phyloP scores from a whole-genome alignment of 2,329 filamentous ascomycete species.

The Fusarium agapanthi region DNA sequence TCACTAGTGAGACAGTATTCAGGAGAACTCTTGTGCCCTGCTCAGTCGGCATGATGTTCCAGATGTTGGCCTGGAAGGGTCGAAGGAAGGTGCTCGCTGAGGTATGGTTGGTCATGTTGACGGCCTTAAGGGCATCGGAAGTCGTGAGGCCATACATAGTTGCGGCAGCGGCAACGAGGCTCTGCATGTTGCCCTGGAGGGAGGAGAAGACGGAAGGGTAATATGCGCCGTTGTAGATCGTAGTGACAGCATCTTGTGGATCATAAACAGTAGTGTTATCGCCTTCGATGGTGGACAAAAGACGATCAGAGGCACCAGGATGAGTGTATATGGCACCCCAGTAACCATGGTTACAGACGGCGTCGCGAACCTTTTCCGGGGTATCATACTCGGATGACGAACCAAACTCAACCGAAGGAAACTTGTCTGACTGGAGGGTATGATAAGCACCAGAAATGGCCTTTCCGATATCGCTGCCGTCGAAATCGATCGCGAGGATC shows the following conservation, averaged over 20 bases:
- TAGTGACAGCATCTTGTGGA: not conserved
- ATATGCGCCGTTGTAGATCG: not conserved
- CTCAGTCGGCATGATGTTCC: not conserved
- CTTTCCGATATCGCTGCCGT: not conserved
- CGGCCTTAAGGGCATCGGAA: not conserved
- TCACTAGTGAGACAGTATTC: not conserved
- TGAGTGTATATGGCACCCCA: not conserved
- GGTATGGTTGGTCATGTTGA: not conserved
- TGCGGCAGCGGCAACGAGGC: not conserved
- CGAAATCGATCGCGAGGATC: not conserved
- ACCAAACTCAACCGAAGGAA: not conserved
- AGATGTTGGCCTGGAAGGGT: not conserved
- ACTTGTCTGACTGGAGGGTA: not conserved
- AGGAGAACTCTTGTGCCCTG: not conserved
- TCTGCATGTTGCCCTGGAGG: not conserved
- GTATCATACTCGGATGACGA: not conserved
- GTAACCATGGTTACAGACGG: not conserved
- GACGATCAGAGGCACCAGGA: not conserved
- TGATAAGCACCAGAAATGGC: not conserved
- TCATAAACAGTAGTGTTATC: not conserved
- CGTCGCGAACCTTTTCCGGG: not conserved
- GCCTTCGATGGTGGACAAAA: not conserved
- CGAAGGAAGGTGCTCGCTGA: not conserved
- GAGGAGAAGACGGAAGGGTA: not conserved
- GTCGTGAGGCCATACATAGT: not conserved